Evolutionary conservation across 768 basidiomycete species (phyloP), one percentile per base, ranked within the genome.

Genomic region (Multifurca ochricompacta): DNA sequence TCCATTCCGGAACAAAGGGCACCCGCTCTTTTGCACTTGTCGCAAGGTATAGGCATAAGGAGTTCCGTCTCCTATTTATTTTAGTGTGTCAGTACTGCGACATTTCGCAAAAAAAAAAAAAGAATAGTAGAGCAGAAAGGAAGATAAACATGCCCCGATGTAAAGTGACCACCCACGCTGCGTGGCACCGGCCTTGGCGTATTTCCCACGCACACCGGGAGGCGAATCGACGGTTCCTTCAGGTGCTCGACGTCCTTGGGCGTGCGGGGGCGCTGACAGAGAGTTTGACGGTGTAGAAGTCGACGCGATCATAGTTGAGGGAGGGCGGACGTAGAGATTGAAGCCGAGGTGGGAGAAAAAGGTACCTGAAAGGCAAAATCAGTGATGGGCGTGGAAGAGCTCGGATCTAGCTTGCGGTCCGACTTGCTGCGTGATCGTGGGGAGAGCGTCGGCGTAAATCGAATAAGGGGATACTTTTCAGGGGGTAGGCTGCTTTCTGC

Each of bases 81-180:
- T n/a, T n/a, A n/a, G n/a, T n/a, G 28, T 14, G 14, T 51, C 32
- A 51, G 50, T 21, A 51, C 19, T 25, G 25, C 28, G 6, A 25
- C n/a, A 16, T n/a, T 1, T 13, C 23, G 9, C 8, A 40, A 43
- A 18, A 16, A 16, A 35, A 16, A 16, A 16, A 7, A 16, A 7
- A 35, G 34, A 35, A 21, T 19, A 40, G 40, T 19, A 30, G 36
- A 19, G 28, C 43, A 45, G 19, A 23, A n/a, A n/a, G n/a, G n/a
- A n/a, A n/a, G n/a, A n/a, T n/a, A 23, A 42, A 51, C 50, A 31
- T 43, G 50, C 50, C 50, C 50, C 50, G 25, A 51, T 39, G 14
- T 51, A 51, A 31, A 51, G 50, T 35, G 50, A 51, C 50, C 50
- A 51, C n/a, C 50, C 50, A 19, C 31, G 50, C 21, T 51, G 50